Evolutionary conservation across 257 asterid genomes (phyloP).

Genomic region (Thymus mandschuricus): DNA sequence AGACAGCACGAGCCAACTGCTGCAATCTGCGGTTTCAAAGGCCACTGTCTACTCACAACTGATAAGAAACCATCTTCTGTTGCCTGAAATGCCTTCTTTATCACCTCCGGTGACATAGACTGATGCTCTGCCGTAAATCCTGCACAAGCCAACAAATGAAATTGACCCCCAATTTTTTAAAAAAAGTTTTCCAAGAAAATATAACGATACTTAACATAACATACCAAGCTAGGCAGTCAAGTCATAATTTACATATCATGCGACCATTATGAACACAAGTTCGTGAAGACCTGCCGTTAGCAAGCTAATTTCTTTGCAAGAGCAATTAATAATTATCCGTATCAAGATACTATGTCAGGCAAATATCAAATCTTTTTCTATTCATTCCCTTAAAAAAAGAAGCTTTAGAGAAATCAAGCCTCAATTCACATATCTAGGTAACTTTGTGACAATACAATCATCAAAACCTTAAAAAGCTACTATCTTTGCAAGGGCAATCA

Average conservation of each 20-base stretch:
- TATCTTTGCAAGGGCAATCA: constrained; percentile 8
- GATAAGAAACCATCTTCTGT: constrained; percentile 72
- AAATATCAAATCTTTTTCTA: neutral
- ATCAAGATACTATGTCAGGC: neutral
- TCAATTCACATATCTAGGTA: constrained; percentile 9
- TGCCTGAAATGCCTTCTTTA: constrained; percentile 65
- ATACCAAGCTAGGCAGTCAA: constrained; percentile 8
- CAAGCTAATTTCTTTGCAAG: constrained; percentile 6
- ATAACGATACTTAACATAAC: neutral
- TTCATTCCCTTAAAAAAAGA: neutral
- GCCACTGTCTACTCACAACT: constrained; percentile 63
- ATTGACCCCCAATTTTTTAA: neutral
- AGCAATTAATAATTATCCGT: constrained; percentile 11
- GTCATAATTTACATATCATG: neutral
- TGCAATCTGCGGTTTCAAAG: constrained; percentile 69
- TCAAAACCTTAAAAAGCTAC: constrained; percentile 14
- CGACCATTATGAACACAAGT: constrained; percentile 9
- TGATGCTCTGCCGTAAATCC: constrained; percentile 67
- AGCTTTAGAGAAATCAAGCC: neutral
- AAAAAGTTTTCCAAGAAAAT: neutral
- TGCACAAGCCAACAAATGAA: constrained; percentile 28
- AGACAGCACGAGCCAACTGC: constrained; percentile 92
- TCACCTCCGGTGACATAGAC: constrained; percentile 65
- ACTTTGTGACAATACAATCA: constrained; percentile 8
- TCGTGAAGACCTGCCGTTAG: constrained; percentile 3